Evolutionary conservation across 176 grass and related monocot species (phyloP).

Genomic region (Carex parvula): DNA sequence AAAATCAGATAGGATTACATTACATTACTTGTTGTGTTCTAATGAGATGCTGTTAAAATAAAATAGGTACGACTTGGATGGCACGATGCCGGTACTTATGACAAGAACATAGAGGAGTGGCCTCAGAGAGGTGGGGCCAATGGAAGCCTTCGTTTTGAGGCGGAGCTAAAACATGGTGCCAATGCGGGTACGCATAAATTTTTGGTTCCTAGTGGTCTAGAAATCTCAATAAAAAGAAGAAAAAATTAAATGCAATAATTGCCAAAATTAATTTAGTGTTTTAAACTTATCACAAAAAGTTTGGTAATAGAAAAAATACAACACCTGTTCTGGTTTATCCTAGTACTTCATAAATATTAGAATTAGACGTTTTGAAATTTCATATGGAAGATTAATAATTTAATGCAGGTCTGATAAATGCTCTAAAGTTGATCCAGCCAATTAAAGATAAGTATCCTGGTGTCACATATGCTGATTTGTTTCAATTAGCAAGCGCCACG

Average conservation of each 20-base stretch:
- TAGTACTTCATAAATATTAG: neutral
- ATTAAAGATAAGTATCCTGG: conserved; percentile 74
- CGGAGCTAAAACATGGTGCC: conserved; percentile 89
- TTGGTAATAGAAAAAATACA: neutral
- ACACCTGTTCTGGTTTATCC: neutral
- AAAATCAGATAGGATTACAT: neutral
- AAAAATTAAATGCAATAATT: neutral
- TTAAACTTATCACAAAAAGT: neutral
- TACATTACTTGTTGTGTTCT: neutral
- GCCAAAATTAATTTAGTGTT: neutral
- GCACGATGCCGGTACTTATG: conserved; percentile 96
- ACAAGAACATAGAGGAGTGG: conserved; percentile 88
- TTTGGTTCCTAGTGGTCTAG: neutral
- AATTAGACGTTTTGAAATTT: neutral
- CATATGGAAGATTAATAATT: neutral
- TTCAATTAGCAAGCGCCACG: conserved; percentile 94
- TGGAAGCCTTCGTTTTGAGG: conserved; percentile 91
- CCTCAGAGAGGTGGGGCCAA: conserved; percentile 84
- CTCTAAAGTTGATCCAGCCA: conserved; percentile 82
- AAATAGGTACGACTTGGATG: conserved; percentile 82
- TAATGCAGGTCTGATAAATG: conserved; percentile 75
- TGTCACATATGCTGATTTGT: conserved; percentile 83
- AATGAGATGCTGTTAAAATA: neutral
- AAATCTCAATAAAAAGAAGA: neutral
- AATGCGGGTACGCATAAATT: conserved; percentile 64